phyloP scores from a whole-genome alignment of 768 basidiomycete genomes.

The Calocybe gangraenosa region DNA sequence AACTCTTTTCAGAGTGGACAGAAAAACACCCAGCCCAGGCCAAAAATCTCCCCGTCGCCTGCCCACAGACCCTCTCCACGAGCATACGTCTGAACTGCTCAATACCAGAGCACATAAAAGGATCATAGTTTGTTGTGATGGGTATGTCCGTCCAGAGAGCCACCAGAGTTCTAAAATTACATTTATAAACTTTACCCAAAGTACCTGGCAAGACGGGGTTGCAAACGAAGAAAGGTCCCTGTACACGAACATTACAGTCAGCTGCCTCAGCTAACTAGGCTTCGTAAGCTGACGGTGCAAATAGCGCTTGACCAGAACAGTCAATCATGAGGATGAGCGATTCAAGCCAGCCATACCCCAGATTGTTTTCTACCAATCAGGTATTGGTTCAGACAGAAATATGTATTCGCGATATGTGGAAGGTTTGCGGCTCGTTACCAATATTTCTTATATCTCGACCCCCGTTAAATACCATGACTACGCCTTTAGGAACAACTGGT shows the following conservation, averaged over 20 bases:
- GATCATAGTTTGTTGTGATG: slow-evolving; percentile 73
- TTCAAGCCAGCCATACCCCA: slow-evolving; percentile 44
- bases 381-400: slow-evolving; percentile 54
- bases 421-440: slow-evolving; percentile 30
- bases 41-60: slow-evolving; percentile 25
- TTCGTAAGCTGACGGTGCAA: background rate
- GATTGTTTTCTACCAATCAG: slow-evolving; percentile 61
- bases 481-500: slow-evolving; percentile 54
- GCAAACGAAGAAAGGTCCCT: slow-evolving; percentile 35
- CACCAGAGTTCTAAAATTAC: too few species aligned
- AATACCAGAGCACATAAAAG: slow-evolving; percentile 40
- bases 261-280: slow-evolving; percentile 11
- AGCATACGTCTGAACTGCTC: slow-evolving; percentile 11
- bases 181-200: slow-evolving; percentile 17
- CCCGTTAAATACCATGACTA: background rate
- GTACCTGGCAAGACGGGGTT: slow-evolving; percentile 73
- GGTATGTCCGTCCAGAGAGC: slow-evolving; percentile 36
- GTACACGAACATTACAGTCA: slow-evolving; percentile 56
- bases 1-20: slow-evolving; percentile 3
- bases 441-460: background rate
- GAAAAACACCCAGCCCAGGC: slow-evolving; percentile 2
- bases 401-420: slow-evolving; percentile 58
- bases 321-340: slow-evolving; percentile 46
- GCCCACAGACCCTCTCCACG: slow-evolving; percentile 27
- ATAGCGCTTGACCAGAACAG: slow-evolving; percentile 51